Conservation (phyloP, 768 basidiomycete species). For the Russula lepida region DNA sequence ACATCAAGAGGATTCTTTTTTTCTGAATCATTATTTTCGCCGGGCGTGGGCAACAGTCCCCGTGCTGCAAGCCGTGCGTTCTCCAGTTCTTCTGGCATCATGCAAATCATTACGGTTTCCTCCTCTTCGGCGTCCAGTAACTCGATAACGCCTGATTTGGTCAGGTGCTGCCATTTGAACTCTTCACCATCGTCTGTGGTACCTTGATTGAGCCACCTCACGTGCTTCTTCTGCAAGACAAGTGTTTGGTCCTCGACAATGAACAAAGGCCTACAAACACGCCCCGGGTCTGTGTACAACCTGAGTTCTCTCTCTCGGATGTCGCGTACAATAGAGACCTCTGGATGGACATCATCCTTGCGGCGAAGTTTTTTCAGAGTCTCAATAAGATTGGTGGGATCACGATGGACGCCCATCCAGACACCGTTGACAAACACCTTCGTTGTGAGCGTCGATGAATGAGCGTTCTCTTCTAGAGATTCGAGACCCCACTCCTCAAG, state of each 20-base stretch:
- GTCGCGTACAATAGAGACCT: conserved; percentile 96
- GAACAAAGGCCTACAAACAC: conserved; percentile 94
- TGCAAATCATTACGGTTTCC: conserved; percentile 99
- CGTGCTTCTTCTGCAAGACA: conserved; percentile 73
- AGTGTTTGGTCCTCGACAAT: conserved; percentile 92
- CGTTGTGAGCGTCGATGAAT: conserved; percentile 73
- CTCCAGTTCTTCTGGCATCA: conserved; percentile 95
- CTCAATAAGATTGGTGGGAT: conserved; percentile 84
- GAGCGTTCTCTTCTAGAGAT: conserved; percentile 88
- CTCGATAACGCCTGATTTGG: conserved; percentile 87
- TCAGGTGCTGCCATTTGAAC: conserved; percentile 70
- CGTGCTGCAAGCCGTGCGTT: conserved; percentile 53
- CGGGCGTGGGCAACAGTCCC: too few relatives aligned
- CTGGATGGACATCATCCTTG: conserved; percentile 90
- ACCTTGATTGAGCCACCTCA: conserved; percentile 58
- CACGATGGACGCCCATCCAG: conserved; percentile 98
- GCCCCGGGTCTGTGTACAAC: conserved; percentile 92
- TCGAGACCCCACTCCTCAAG: conserved; percentile 98
- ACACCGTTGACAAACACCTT: conserved; percentile 99
- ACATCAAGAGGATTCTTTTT: conserved; percentile 29
- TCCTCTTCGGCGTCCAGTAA: conserved; percentile 97
- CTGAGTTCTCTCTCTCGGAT: conserved; percentile 93
- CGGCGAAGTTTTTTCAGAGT: conserved; percentile 89
- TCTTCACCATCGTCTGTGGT: conserved; percentile 43
- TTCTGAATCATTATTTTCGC: too few relatives aligned